A percentile compares a stretch with the other conserved stretches of the same genome.
Conservation (phyloP, 305 asterid species). For the Salvia sclarea region DNA sequence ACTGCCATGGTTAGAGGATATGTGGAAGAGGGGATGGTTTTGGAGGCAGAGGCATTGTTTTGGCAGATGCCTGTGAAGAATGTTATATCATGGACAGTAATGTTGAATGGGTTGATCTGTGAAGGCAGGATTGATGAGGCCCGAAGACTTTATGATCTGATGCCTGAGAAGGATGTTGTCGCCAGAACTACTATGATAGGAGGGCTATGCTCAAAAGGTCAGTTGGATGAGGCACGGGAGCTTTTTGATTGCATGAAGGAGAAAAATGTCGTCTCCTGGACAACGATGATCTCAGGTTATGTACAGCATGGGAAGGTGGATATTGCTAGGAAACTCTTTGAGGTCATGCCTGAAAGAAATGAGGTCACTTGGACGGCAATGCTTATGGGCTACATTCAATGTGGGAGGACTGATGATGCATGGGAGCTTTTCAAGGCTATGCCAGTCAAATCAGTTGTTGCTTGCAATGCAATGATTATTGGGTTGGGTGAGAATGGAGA, state of each 20-base stretch:
- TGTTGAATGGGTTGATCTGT: slow-evolving; percentile 59
- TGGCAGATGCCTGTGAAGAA: slow-evolving; percentile 69
- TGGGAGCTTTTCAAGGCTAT: slow-evolving; percentile 56
- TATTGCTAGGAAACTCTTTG: slow-evolving; percentile 63
- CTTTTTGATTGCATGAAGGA: slow-evolving; percentile 52
- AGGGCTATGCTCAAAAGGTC: slow-evolving; percentile 62
- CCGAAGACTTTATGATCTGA: slow-evolving; percentile 43
- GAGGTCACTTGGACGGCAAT: slow-evolving; percentile 76
- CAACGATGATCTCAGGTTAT: slow-evolving; percentile 65
- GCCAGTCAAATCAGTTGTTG: slow-evolving; percentile 50
- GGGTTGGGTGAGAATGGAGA: slow-evolving; percentile 60
- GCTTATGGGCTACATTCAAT: slow-evolving; percentile 66
- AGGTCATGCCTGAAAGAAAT: slow-evolving; percentile 73
- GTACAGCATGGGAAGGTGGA: slow-evolving; percentile 60
- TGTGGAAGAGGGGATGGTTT: slow-evolving; percentile 52
- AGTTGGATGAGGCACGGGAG: slow-evolving; percentile 56
- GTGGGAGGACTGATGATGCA: slow-evolving; percentile 63
- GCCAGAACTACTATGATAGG: slow-evolving; percentile 63
- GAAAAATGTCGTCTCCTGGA: slow-evolving; percentile 69
- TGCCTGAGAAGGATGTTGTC: slow-evolving; percentile 65
- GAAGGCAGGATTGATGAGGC: slow-evolving; percentile 56
- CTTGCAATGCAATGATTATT: slow-evolving; percentile 61
- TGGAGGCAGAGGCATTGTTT: slow-evolving; percentile 57
- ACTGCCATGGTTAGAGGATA: slow-evolving; percentile 66
- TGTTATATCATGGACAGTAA: slow-evolving; percentile 64